Base-by-base conservation (phyloP, 495 filamentous ascomycete genomes). In the Lophiotrema nucula region DNA sequence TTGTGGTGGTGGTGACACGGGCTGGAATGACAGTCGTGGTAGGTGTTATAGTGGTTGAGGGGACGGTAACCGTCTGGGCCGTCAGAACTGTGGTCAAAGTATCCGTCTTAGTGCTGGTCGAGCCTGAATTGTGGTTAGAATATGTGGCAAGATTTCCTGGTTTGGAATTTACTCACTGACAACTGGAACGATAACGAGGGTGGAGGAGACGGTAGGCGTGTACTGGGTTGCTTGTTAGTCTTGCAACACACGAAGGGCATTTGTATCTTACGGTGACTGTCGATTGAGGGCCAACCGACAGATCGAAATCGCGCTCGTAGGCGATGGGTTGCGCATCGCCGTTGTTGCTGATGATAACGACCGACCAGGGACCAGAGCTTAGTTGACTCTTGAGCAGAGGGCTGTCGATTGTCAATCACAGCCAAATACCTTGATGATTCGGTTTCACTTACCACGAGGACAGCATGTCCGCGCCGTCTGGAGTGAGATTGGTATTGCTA, bases 321-420 rank as follows among this genome's bases (percentile, higher is more conserved):
- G 64, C 70, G 35, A 72, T 67, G 18, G 70, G 66, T 2, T 60
- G 61, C 4, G 13, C 55, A 28, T 63, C 52, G 18, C 69, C 70
- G 49, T 72, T 72, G 65, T 73, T 72, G 53, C 68, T 71, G 43
- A 73, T 45, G 38, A 73, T 63, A 19, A 73, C 21, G 18, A 73
- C 39, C 21, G 69, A 66, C 71, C 71, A 73, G n/a, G 54, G 26
- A 3, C 71, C 71, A 16, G 44, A 54, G 23, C 22, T 66, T 12
- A 73, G 51, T 28, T 69, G 53, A 46, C 63, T 59, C 51, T 73
- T 73, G 39, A 58, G 21, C 0, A 70, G 35, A 1, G 69, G 69
- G 42, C 60, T 64, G 26, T 28, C 4, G 5, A 35, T 44, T 3
- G 18, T 3, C 39, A 15, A 51, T 26, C 10, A 23, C 18, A 46